A percentile compares a stretch with the other conserved stretches of the same genome.
These are phyloP conservation scores for Actinomortierella ambigua DNA, from an alignment of 371 early-diverging fungal species.

Conservation along the genomic window DNA sequence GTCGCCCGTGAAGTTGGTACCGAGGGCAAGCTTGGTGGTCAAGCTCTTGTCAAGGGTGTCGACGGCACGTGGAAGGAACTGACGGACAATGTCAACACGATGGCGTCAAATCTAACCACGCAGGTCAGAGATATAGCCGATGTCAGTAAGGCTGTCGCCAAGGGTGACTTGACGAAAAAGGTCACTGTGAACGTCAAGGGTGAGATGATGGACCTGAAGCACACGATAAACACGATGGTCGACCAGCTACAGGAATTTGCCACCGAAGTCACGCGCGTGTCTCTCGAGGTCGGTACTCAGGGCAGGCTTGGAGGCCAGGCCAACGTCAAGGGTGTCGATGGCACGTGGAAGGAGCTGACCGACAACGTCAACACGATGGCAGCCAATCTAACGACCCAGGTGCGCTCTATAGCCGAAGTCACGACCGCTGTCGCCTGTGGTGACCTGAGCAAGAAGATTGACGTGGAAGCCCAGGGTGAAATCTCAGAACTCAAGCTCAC, in stretches of 20 bases:
- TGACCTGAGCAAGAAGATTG: conserved; percentile 53
- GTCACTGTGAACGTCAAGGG: conserved; percentile 70
- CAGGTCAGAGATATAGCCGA: conserved; percentile 74
- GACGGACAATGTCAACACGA: conserved; percentile 59
- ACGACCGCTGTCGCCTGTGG: conserved; percentile 62
- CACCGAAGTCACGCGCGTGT: conserved; percentile 53
- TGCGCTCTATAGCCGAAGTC: conserved; percentile 59
- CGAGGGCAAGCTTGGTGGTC: conserved; percentile 54
- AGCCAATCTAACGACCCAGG: conserved; percentile 59
- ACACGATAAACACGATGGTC: conserved; percentile 72
- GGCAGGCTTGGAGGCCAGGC: conserved; percentile 59
- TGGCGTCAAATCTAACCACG: conserved; percentile 62
- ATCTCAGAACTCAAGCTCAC: conserved; percentile 51
- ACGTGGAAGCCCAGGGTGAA: conserved; percentile 50
- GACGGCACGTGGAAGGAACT: conserved; percentile 58
- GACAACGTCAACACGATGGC: conserved; percentile 66
- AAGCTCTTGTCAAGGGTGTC: conserved; percentile 54
- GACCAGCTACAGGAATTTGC: conserved; percentile 58
- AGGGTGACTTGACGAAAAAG: conserved; percentile 70
- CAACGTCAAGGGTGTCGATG: conserved; percentile 51
- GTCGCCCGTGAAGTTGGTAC: conserved; percentile 54
- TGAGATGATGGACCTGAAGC: conserved; percentile 63
- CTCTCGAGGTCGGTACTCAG: conserved; percentile 55
- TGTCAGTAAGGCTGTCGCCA: conserved; percentile 69
- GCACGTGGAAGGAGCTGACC: conserved; percentile 58